Evolutionary conservation across 169 alveolate species (phyloP), one percentile per base, ranked within the genome.

Genomic region (Plasmodium yoelii): DNA sequence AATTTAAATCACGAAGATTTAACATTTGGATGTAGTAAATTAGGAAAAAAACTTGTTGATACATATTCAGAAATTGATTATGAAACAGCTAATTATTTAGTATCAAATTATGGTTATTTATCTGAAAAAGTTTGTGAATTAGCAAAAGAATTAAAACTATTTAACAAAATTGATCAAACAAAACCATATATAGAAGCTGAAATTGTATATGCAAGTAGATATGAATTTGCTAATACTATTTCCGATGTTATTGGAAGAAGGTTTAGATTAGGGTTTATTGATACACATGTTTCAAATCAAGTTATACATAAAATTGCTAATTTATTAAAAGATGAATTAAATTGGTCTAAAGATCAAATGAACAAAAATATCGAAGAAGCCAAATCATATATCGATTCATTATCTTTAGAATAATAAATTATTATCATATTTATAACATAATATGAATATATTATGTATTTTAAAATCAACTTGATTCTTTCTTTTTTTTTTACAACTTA

Each of bases 241-340:
- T 87, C 90, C n/a, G 97, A 95, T 82, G 92, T 95, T 10, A 73
- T 95, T 82, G 97, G 96, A 4, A 77, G 96, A 46, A 90, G 97
- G 19, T 87, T 93, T 42, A 88, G 96, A 15, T 72, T 95, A 63
- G 96, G 96, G 6, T 95, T 95, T 82, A 70, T 89, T 15, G 96
- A 95, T 74, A 71, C 91, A 6, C 57, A 88, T 39, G 94, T 84
- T 19, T 93, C 96, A 0, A 57, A 60, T 42, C 71, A 88, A 26
- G 87, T 75, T 22, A 44, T 92, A 80, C 68, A 74, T 61, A 61
- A 73, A 49, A 91, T 89, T 34, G 88, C 92, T 18, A 67, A 65
- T 56, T 56, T 93, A 1, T 74, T 93, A 86, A 93, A 77, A 28
- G 80, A 87, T 87, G 94, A 93, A 89, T 80, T 93, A 10, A n/a